These are phyloP conservation scores for Talaromyces sp. DNA, from an alignment of 2,329 filamentous ascomycete genomes.

Conservation along the genomic window DNA sequence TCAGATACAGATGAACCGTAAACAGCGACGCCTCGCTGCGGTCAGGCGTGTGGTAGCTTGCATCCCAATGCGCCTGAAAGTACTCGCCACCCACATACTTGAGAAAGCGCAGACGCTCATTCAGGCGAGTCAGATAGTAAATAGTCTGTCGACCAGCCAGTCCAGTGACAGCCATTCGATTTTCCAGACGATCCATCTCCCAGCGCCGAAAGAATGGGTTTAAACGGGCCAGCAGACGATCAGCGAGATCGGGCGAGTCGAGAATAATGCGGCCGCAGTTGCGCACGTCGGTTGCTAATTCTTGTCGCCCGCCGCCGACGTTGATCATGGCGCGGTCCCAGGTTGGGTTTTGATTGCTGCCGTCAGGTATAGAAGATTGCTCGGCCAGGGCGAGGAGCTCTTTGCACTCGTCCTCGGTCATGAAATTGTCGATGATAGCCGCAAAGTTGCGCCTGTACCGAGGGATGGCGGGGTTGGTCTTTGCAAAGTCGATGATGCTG, in stretches of 20 bases:
- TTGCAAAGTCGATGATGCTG: slow-evolving; percentile 49
- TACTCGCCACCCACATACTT: slow-evolving; percentile 67
- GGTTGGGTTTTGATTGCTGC: slow-evolving; percentile 17
- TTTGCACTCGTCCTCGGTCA: slow-evolving; percentile 58
- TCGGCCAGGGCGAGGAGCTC: slow-evolving; percentile 50
- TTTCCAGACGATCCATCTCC: slow-evolving; percentile 33
- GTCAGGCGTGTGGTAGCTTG: slow-evolving; percentile 54
- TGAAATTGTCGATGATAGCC: slow-evolving; percentile 57
- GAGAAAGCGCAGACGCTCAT: slow-evolving; percentile 70
- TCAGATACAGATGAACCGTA: slow-evolving; percentile 53
- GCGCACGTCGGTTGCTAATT: slow-evolving; percentile 52
- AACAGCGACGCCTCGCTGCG: slow-evolving; percentile 46
- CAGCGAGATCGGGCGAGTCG: slow-evolving; percentile 58
- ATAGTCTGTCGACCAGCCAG: slow-evolving; percentile 35
- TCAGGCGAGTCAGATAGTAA: slow-evolving; percentile 45
- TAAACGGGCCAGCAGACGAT: slow-evolving; percentile 57
- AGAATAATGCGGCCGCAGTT: slow-evolving; percentile 74
- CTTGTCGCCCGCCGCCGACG: slow-evolving; percentile 56
- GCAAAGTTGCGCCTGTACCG: slow-evolving; percentile 53
- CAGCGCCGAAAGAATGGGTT: slow-evolving; percentile 44
- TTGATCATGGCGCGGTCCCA: slow-evolving; percentile 69
- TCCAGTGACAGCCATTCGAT: slow-evolving; percentile 39
- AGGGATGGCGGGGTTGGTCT: slow-evolving; percentile 39
- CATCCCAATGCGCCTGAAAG: slow-evolving; percentile 68
- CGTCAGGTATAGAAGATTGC: slow-evolving; percentile 25